Evolutionary conservation across 805 yeast species (phyloP).

Genomic region (Kuraishia molischiana): DNA sequence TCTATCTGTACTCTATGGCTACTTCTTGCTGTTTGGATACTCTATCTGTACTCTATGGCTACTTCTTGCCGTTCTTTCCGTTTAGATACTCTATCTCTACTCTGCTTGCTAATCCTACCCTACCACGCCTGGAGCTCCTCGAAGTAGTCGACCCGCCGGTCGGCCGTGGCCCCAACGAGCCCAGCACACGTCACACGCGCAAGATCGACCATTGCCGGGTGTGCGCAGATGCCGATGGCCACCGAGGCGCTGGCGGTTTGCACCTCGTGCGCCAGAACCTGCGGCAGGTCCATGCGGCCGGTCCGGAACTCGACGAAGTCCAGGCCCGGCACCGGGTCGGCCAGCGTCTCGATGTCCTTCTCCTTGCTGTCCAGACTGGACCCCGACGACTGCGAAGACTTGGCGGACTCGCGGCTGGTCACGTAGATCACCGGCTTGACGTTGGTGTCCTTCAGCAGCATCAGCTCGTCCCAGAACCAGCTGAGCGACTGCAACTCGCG

Average conservation of each 20-base stretch:
- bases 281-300: conserved; percentile 32
- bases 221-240: conserved; percentile 42
- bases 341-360: background rate
- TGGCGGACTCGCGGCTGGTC: background rate
- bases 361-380: conserved; percentile 9
- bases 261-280: conserved; percentile 26
- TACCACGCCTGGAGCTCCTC: conserved; percentile 27
- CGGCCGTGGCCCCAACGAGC: conserved; percentile 6
- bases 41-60: too few relatives aligned
- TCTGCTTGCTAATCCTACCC: too few relatives aligned
- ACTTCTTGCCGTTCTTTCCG: too few relatives aligned
- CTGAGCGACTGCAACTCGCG: conserved; percentile 39
- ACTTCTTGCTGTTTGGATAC: too few relatives aligned
- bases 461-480: conserved; percentile 38
- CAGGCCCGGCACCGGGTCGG: conserved; percentile 4
- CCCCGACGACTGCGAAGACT: conserved; percentile 23
- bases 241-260: conserved; percentile 22
- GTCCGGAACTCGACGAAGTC: conserved; percentile 28
- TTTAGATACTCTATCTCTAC: too few relatives aligned
- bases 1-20: too few relatives aligned
- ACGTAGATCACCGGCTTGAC: conserved; percentile 26
- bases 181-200: conserved; percentile 15
- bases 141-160: conserved; percentile 17
- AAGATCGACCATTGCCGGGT: conserved; percentile 37
- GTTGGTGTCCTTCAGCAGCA: conserved; percentile 18